Base-by-base conservation (phyloP, 345 rosid species). In the Cardamine occulta region DNA sequence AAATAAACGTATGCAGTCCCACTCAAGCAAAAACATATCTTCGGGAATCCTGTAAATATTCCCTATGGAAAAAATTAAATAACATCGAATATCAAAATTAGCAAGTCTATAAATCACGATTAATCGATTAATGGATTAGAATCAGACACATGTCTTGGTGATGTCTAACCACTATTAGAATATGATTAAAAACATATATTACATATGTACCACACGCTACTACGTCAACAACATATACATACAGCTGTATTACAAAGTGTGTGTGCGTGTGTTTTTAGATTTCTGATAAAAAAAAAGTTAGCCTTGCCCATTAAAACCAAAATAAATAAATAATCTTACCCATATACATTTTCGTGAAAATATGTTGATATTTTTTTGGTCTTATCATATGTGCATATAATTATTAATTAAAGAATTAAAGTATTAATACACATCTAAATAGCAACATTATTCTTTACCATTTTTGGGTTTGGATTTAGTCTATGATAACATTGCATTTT, bases 391-490 rank as follows among this genome's bases (percentile, higher is more conserved):
- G 21, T 26, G 3, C 2, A n/a, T 64, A 47, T 47, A 29, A 6
- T 47, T 19, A 66, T 17, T 48, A 29, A 18, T 45, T 19, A 49
- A 28, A 13, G 31, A 19, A 66, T 21, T 21, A 67, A 54, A 31
- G 35, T 39, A 55, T 6, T 6, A 39, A 39, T 17, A 35, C 7
- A n/a, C 12, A 26, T 68, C 18, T 35, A 55, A 68, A 29, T 49
- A 19, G 42, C 53, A 67, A 67, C 42, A 57, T 24, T 21, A 34
- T 47, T 57, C 54, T 60, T 67, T 68, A 60, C 68, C 68, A 68
- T 60, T 6, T 59, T 59, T 52, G 73, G 79, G 73, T 68, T 67
- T 49, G 47, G n/a, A n/a, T n/a, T n/a, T n/a, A n/a, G n/a, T n/a
- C n/a, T n/a, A n/a, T n/a, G n/a, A n/a, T n/a, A n/a, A n/a, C n/a